These are phyloP conservation scores for Hypoxylon sp. DNA, from an alignment of 2,329 filamentous ascomycete species.

Conservation along the genomic window DNA sequence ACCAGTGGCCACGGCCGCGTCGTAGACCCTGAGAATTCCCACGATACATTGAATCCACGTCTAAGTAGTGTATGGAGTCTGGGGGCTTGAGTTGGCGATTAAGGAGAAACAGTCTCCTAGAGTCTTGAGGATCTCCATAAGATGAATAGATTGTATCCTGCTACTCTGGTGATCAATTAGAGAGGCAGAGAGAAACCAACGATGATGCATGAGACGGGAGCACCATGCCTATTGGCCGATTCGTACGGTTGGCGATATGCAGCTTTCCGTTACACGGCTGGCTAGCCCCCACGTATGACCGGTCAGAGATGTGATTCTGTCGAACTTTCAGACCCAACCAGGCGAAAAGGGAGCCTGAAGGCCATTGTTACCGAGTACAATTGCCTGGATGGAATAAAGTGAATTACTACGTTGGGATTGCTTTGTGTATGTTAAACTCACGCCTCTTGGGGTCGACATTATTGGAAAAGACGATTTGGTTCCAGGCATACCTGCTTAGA, in stretches of 20 bases:
- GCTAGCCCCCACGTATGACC: not conserved
- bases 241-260: slow-evolving; percentile 24
- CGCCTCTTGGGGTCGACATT: not conserved
- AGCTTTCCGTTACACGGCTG: slow-evolving; percentile 24
- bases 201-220: slow-evolving; percentile 4
- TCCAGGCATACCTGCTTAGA: not conserved
- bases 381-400: not conserved
- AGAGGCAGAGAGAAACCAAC: not conserved
- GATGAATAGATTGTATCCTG: not conserved
- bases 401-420: not conserved
- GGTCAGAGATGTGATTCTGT: slow-evolving; percentile 3
- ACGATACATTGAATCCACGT: slow-evolving; percentile 27
- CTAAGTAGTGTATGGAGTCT: not conserved
- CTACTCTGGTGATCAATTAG: slow-evolving; percentile 1
- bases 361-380: not conserved
- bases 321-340: not conserved
- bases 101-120: not conserved
- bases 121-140: not conserved
- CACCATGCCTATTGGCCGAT: slow-evolving; percentile 7
- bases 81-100: slow-evolving; percentile 2
- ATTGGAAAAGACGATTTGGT: not conserved
- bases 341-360: not conserved
- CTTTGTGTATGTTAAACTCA: not conserved
- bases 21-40: slow-evolving; percentile 22
- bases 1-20: slow-evolving; percentile 15